Evolutionary conservation across 2,329 filamentous ascomycete genomes (phyloP).

Genomic region (Alternaria brassicicola): DNA sequence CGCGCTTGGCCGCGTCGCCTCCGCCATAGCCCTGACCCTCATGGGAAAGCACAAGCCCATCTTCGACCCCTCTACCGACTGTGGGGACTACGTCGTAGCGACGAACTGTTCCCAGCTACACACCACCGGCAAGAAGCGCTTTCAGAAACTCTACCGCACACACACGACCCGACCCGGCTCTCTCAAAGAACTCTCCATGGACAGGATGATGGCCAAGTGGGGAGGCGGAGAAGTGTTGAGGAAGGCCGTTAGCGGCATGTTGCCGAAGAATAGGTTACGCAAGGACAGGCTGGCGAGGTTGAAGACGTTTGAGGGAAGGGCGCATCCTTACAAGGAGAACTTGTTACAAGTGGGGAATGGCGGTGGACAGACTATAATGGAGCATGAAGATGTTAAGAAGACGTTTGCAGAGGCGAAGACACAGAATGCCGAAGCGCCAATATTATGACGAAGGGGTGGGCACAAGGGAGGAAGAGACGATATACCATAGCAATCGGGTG

Average conservation of each 20-base stretch:
- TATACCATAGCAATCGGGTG: background rate
- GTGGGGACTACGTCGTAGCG: slow-evolving; percentile 97
- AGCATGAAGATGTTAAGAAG: slow-evolving; percentile 48
- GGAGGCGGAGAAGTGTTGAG: slow-evolving; percentile 90
- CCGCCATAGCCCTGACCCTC: slow-evolving; percentile 81
- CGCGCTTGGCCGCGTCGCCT: slow-evolving; percentile 87
- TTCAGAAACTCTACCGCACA: slow-evolving; percentile 94
- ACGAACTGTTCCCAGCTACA: slow-evolving; percentile 86
- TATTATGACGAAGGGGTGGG: slow-evolving; percentile 22
- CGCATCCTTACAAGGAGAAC: slow-evolving; percentile 91
- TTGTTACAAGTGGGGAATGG: slow-evolving; percentile 69
- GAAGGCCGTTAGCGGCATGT: slow-evolving; percentile 93
- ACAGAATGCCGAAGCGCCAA: slow-evolving; percentile 19
- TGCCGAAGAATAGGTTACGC: slow-evolving; percentile 93
- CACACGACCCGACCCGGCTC: slow-evolving; percentile 90
- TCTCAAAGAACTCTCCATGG: slow-evolving; percentile 90
- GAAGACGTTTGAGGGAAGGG: slow-evolving; percentile 93
- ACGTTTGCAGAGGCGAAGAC: slow-evolving; percentile 38
- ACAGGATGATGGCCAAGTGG: slow-evolving; percentile 90
- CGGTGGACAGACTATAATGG: slow-evolving; percentile 42
- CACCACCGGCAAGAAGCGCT: slow-evolving; percentile 88
- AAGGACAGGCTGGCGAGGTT: slow-evolving; percentile 85
- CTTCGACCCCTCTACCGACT: slow-evolving; percentile 96
- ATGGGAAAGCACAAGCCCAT: slow-evolving; percentile 99
- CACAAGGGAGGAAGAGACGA: background rate